Percentiles rank a stretch among this genome's conserved stretches.
These are phyloP conservation scores for Alliaria petiolata DNA, from an alignment of 345 rosid genomes.

Conservation along the genomic window DNA sequence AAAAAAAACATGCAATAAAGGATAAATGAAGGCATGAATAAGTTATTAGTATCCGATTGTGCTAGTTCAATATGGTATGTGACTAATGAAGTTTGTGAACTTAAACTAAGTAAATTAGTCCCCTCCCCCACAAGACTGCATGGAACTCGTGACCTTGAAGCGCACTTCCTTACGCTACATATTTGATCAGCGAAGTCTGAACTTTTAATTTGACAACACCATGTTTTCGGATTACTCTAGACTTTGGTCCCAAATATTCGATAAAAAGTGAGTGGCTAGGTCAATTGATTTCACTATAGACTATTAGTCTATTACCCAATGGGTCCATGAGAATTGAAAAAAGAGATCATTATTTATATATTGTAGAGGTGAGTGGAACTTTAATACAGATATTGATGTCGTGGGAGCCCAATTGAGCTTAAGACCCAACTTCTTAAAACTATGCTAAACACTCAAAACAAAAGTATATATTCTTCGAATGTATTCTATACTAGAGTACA, in stretches of 20 bases:
- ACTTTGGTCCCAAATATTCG: not conserved
- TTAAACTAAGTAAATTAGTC: too few relatives aligned
- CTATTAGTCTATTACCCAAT: too few relatives aligned
- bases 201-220: not conserved
- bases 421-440: conserved; percentile 7
- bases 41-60: not conserved
- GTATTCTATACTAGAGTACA: too few relatives aligned
- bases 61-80: not conserved
- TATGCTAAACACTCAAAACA: too few relatives aligned
- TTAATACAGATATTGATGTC: too few relatives aligned
- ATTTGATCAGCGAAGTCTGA: not conserved
- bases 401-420: not conserved
- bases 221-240: not conserved
- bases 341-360: not conserved
- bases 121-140: too few relatives aligned
- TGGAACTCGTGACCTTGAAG: not conserved
- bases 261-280: too few relatives aligned
- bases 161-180: not conserved
- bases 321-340: not conserved
- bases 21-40: conserved; percentile 12
- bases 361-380: not conserved
- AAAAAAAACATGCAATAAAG: not conserved
- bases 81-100: not conserved
- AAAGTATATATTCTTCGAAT: too few relatives aligned
- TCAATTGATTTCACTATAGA: too few relatives aligned